Percentiles rank a stretch among this genome's conserved stretches.
Evolutionary conservation across 2,329 filamentous ascomycete genomes (phyloP).

Genomic region (Diaporthe sp.): DNA sequence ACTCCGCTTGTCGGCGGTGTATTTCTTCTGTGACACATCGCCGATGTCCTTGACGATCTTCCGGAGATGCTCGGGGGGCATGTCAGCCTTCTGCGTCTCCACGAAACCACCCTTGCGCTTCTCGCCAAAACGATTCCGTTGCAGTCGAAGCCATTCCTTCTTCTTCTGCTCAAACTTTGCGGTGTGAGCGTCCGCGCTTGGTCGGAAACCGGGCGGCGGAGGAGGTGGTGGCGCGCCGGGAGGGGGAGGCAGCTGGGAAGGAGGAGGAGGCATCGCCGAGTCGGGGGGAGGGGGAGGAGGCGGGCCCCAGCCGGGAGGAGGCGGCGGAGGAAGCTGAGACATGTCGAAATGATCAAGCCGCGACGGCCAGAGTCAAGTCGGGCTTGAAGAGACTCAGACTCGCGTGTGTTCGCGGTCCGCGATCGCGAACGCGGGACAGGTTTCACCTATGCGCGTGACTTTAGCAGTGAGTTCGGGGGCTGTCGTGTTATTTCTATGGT

Average conservation of each 20-base stretch:
- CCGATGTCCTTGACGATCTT: slow-evolving; percentile 99
- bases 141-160: slow-evolving; percentile 95
- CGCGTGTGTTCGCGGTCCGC: slow-evolving; percentile 38
- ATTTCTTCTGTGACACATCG: slow-evolving; percentile 99
- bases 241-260: slow-evolving; percentile 68
- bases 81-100: slow-evolving; percentile 97
- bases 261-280: slow-evolving; percentile 68
- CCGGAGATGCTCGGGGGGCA: slow-evolving; percentile 97
- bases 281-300: slow-evolving; percentile 61
- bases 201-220: slow-evolving; percentile 87
- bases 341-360: slow-evolving; percentile 50
- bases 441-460: slow-evolving; percentile 39
- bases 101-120: slow-evolving; percentile 97
- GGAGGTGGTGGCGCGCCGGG: slow-evolving; percentile 72
- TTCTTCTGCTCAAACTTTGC: slow-evolving; percentile 99
- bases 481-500: slow-evolving; percentile 22
- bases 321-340: slow-evolving; percentile 66
- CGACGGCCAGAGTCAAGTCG: slow-evolving; percentile 14
- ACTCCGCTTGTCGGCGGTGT: slow-evolving; percentile 97
- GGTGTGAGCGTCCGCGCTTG: slow-evolving; percentile 83
- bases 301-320: slow-evolving; percentile 69
- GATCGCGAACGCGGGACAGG: slow-evolving; percentile 38
- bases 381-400: slow-evolving; percentile 30
- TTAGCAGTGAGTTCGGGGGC: slow-evolving; percentile 24
- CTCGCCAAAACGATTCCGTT: slow-evolving; percentile 94